Base-by-base conservation (phyloP, 805 yeast genomes). In the Metschnikowia rubicola region DNA sequence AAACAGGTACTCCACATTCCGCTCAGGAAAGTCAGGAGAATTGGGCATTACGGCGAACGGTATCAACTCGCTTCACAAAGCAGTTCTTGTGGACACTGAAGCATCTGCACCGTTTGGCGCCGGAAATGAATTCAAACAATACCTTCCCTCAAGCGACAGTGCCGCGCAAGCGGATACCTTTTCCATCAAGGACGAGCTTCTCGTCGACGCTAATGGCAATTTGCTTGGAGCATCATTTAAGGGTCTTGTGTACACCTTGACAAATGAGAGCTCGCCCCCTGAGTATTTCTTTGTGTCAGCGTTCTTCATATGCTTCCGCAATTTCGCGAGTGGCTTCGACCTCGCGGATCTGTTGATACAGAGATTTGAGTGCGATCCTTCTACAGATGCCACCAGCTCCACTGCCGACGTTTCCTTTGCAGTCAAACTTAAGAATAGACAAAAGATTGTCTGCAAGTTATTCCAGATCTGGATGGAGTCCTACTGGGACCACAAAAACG, bases 401-500 rank as follows among this genome's bases (percentile, higher is more conserved):
- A 66, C 63, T 39, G 72, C 69, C 3, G 66, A 66, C 33, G 51
- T 61, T 4, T 60, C 63, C 48, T 45, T 49, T 32, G 71, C 68
- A 40, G 60, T 70, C 9, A 63, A 57, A 53, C 53, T 80, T 35
- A 81, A 78, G 57, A 82, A 75, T 52, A 75, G 94, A 62, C 71
- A 92, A 59, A 79, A 81, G 51, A 66, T 85, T 39, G 81, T 89
- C 35, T 80, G 84, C 54, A 80, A 78, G 53, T 74, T 85, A 63
- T 79, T 90, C 60, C 86, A 82, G 62, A 70, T 80, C 32, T 92
- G 99, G 99, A 68, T 92, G 64, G 96, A 89, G 64, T 84, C 94
- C 43, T 90, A 86, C 62, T 92, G 97, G 97, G 80, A 83, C 52
- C 79, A 78, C 40, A 73, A 75, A 37, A 45, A 65, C 6, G 96